Evolutionary conservation across 148 eudicot species (phyloP).

Genomic region (Cornus florida): DNA sequence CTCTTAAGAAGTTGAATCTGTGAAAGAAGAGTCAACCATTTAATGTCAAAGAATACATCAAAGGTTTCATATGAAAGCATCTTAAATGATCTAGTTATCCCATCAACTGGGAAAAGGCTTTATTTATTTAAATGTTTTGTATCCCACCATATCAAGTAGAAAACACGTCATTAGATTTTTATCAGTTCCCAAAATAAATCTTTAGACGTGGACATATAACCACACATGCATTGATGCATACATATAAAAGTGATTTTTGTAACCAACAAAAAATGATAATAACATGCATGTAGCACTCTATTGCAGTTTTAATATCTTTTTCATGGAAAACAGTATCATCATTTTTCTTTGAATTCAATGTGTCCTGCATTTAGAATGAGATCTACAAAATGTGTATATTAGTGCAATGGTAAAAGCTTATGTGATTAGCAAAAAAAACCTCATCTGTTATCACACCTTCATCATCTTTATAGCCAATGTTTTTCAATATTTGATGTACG

Average conservation of each 20-base stretch:
- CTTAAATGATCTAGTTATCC: not conserved
- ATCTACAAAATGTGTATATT: conserved; percentile 23
- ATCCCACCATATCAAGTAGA: too few species aligned
- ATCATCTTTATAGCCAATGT: conserved; percentile 61
- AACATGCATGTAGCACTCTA: too few species aligned
- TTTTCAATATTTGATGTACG: conserved; percentile 56
- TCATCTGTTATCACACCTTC: conserved; percentile 65
- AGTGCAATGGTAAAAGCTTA: not conserved
- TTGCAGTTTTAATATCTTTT: too few species aligned
- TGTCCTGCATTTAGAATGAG: conserved; percentile 65
- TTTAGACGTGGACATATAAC: too few species aligned
- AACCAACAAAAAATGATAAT: not conserved
- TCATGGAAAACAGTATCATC: conserved; percentile 53
- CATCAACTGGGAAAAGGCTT: too few species aligned
- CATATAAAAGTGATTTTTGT: not conserved
- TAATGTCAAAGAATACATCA: not conserved
- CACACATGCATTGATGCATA: too few species aligned
- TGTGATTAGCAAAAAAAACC: conserved; percentile 24
- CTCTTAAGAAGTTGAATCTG: not conserved
- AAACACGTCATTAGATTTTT: too few species aligned
- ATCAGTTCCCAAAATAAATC: too few species aligned
- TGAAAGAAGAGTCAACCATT: not conserved
- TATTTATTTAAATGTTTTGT: too few species aligned
- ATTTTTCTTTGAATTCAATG: conserved; percentile 63
- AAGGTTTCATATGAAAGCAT: not conserved